Percentiles rank a stretch among this genome's conserved stretches.
Evolutionary conservation across 208 protist genomes (phyloP).

Genomic region (Polymyxa betae): DNA sequence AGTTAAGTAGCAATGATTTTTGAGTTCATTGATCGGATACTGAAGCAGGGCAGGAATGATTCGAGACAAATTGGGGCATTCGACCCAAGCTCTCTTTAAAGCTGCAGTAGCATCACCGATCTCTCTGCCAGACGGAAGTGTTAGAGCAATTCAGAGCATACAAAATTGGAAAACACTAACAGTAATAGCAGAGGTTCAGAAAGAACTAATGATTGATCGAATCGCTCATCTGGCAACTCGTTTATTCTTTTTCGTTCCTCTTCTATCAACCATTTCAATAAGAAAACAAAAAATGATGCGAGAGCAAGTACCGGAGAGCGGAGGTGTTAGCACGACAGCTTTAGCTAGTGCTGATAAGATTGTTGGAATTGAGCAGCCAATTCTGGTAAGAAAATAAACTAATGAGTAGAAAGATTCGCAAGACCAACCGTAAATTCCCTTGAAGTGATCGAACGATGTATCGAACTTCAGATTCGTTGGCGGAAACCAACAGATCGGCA

Average conservation of each 20-base stretch:
- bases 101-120: conserved; percentile 44
- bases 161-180: conserved; percentile 50
- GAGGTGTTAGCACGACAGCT: neutral
- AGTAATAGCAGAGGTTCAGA: neutral
- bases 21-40: conserved; percentile 64
- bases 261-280: too few relatives aligned
- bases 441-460: conserved; percentile 4
- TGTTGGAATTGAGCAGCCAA: neutral
- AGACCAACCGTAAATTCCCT: neutral
- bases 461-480: conserved; percentile 47
- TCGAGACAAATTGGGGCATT: conserved; percentile 77
- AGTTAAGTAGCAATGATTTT: conserved; percentile 65
- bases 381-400: neutral
- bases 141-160: conserved; percentile 66
- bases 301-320: neutral
- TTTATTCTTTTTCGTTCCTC: neutral
- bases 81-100: conserved; percentile 69
- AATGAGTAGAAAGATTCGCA: too few relatives aligned
- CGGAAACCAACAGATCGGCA: conserved; percentile 49
- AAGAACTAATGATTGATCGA: neutral
- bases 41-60: conserved; percentile 66
- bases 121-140: too few relatives aligned
- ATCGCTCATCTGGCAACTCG: neutral
- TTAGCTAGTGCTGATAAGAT: neutral
- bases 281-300: neutral